phyloP scores from a whole-genome alignment of 129 eudicot genomes.

The Cynara cardunculus region DNA sequence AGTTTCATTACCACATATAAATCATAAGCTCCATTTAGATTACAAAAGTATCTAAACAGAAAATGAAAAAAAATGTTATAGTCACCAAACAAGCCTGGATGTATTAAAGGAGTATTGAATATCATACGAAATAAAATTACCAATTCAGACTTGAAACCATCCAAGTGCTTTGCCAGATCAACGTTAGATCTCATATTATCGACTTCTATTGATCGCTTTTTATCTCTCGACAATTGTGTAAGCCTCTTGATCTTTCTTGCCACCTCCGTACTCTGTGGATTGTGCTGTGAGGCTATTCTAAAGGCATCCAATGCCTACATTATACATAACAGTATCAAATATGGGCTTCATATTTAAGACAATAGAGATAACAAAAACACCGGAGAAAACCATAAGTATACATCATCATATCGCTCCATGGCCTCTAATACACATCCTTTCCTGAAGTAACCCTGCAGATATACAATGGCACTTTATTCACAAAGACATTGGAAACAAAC shows the following conservation, averaged over 20 bases:
- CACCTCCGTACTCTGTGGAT: conserved; percentile 89
- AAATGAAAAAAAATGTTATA: not conserved
- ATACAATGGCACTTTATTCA: conserved; percentile 1
- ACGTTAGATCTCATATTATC: conserved; percentile 69
- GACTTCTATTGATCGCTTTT: conserved; percentile 73
- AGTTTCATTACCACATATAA: not conserved
- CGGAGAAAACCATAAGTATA: conserved; percentile 20
- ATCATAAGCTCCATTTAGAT: not conserved
- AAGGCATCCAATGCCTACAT: conserved; percentile 84
- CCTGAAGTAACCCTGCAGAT: conserved; percentile 86
- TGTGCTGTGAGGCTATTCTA: conserved; percentile 65
- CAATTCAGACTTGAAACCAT: conserved; percentile 61
- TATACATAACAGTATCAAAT: conserved; percentile 17
- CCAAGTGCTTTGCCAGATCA: conserved; percentile 81
- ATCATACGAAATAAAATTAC: conserved; percentile 29
- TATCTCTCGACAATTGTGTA: conserved; percentile 65
- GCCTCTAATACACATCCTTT: conserved; percentile 98
- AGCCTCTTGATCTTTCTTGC: conserved; percentile 89
- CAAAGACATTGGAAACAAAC: not conserved
- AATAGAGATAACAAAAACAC: conserved; percentile 6
- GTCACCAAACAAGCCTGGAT: not conserved
- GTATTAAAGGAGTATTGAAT: not conserved
- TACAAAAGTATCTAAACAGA: not conserved
- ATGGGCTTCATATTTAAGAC: not conserved
- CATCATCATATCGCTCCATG: conserved; percentile 91